These are phyloP conservation scores for Pyrenopolyporus hunteri DNA, from an alignment of 495 filamentous ascomycete species.

Conservation along the genomic window DNA sequence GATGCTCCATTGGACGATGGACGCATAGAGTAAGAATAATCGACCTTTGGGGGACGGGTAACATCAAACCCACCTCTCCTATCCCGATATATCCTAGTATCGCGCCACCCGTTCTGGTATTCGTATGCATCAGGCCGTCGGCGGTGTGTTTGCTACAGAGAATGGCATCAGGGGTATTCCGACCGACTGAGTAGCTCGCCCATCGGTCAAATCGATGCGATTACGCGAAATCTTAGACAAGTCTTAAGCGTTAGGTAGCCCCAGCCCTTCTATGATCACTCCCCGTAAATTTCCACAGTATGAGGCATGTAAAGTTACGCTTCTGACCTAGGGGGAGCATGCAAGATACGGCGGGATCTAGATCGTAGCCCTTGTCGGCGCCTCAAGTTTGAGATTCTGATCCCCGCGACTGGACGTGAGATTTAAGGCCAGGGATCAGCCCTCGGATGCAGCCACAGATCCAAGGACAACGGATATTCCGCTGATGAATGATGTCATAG, in stretches of 20 bases:
- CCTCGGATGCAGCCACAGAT: conserved; percentile 24
- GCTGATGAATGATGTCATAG: conserved; percentile 38
- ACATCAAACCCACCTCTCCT: conserved; percentile 18
- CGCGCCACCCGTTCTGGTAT: conserved; percentile 24
- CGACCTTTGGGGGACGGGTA: background rate
- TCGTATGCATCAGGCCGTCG: conserved; percentile 29
- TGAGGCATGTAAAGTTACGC: conserved; percentile 22
- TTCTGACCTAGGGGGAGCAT: conserved; percentile 3
- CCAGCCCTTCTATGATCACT: conserved; percentile 11
- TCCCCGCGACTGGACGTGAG: background rate
- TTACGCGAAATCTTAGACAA: conserved; percentile 37
- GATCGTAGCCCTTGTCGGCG: conserved; percentile 29
- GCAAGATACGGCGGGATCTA: conserved; percentile 4
- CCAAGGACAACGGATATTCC: conserved; percentile 3
- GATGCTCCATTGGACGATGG: conserved; percentile 16
- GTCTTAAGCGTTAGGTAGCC: conserved; percentile 12
- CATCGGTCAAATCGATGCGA: conserved; percentile 28
- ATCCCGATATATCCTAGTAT: conserved; percentile 19
- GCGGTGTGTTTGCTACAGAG: conserved; percentile 13
- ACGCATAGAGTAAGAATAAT: conserved; percentile 15
- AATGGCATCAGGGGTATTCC: conserved; percentile 17
- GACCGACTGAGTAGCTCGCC: conserved; percentile 7
- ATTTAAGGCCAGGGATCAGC: background rate
- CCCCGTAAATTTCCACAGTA: conserved; percentile 24
- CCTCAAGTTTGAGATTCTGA: conserved; percentile 9